Evolutionary conservation across 805 yeast genomes (phyloP).

Genomic region (Starmerella tilneyi): DNA sequence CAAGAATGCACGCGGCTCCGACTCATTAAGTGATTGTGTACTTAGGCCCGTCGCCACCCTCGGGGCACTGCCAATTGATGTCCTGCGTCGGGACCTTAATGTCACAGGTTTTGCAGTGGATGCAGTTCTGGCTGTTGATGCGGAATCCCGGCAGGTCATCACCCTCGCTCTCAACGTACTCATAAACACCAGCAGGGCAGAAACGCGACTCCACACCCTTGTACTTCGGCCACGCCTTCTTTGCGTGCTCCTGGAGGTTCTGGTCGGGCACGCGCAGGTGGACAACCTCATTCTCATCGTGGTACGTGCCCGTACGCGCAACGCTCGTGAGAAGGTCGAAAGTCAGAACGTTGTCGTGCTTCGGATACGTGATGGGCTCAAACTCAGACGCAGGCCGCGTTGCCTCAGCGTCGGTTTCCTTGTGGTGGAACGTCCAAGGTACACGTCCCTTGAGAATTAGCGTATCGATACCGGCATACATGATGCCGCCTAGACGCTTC

Average conservation of each 20-base stretch:
- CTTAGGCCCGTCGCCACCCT: slow-evolving; percentile 98
- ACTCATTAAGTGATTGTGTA: slow-evolving; percentile 65
- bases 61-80: slow-evolving; percentile 94
- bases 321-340: slow-evolving; percentile 93
- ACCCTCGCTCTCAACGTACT: slow-evolving; percentile 59
- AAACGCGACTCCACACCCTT: slow-evolving; percentile 84
- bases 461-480: slow-evolving; percentile 76
- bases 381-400: slow-evolving; percentile 59
- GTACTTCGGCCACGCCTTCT: slow-evolving; percentile 57
- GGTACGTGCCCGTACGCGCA: slow-evolving; percentile 90
- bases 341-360: slow-evolving; percentile 87
- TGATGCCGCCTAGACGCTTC: slow-evolving; percentile 74
- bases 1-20: background rate
- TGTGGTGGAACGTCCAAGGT: slow-evolving; percentile 78
- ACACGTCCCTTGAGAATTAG: slow-evolving; percentile 64
- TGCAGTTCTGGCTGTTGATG: slow-evolving; percentile 93
- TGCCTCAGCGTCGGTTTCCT: slow-evolving; percentile 55
- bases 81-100: slow-evolving; percentile 93
- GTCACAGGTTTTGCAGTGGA: slow-evolving; percentile 97
- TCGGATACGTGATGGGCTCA: slow-evolving; percentile 76
- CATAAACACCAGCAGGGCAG: slow-evolving; percentile 98
- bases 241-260: slow-evolving; percentile 49
- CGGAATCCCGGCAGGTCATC: slow-evolving; percentile 64
- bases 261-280: slow-evolving; percentile 53
- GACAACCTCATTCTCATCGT: slow-evolving; percentile 85